Percentiles rank a stretch among this genome's conserved stretches.
Conservation (phyloP, 805 yeast species). For the Wickerhamomyces strasburgensis region DNA sequence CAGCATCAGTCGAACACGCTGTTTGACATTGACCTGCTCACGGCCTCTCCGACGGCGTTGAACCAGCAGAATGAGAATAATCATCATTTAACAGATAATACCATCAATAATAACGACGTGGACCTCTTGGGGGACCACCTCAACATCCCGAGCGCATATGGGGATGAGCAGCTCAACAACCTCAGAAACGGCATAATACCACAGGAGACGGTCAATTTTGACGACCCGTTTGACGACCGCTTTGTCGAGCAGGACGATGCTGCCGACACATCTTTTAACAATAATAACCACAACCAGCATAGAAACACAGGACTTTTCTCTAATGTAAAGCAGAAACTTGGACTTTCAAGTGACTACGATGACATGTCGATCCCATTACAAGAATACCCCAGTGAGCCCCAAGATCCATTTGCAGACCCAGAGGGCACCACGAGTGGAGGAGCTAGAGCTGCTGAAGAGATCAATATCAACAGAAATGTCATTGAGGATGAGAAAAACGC, state of each 20-base stretch:
- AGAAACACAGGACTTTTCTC: constrained; percentile 15
- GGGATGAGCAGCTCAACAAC: constrained; percentile 14
- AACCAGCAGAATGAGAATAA: constrained; percentile 4
- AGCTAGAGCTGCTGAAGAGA: constrained; percentile 12
- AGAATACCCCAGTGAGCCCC: constrained; percentile 14
- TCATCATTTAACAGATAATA: constrained; percentile 10
- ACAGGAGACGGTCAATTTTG: constrained; percentile 31
- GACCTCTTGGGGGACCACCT: constrained; percentile 18
- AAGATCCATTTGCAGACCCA: constrained; percentile 25
- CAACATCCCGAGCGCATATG: constrained; percentile 12
- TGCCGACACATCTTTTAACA: constrained; percentile 13
- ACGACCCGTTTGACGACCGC: constrained; percentile 28
- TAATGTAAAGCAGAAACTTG: constrained; percentile 20
- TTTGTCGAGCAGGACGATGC: constrained; percentile 33
- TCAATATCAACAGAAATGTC: constrained; percentile 21
- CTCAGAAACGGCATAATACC: constrained; percentile 26
- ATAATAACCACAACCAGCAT: neutral
- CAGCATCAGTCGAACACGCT: constrained; percentile 25
- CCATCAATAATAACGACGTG: constrained; percentile 6
- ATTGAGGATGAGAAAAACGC: constrained; percentile 29
- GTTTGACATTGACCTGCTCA: constrained; percentile 36
- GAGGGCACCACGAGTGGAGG: constrained; percentile 12
- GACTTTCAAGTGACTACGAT: constrained; percentile 20
- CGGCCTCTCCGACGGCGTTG: constrained; percentile 6
- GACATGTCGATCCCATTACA: constrained; percentile 25